A percentile compares a stretch with the other conserved stretches of the same genome.
Conservation (phyloP, 805 yeast genomes). For the Candida succiphila region DNA sequence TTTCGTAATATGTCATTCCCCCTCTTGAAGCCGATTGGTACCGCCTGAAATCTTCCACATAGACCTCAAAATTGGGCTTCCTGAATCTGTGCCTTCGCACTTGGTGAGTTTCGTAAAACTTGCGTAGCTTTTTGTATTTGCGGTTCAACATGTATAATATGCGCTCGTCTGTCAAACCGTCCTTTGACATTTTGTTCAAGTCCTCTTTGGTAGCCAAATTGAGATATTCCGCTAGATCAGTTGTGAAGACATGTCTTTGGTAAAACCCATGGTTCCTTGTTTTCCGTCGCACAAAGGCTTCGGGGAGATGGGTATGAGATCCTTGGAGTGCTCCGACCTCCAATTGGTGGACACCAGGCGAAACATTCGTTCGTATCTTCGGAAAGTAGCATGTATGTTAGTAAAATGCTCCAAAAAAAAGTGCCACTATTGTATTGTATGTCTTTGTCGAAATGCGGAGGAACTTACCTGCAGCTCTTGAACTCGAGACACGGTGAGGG, state of each 20-base stretch:
- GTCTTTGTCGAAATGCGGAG: too few species aligned
- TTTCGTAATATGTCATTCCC: slow-evolving; percentile 16
- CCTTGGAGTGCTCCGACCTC: too few species aligned
- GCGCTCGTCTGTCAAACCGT: slow-evolving; percentile 14
- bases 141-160: slow-evolving; percentile 19
- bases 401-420: too few species aligned
- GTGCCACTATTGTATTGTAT: too few species aligned
- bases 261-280: slow-evolving; percentile 17
- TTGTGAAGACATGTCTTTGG: slow-evolving; percentile 24
- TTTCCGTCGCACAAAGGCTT: neutral
- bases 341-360: too few species aligned
- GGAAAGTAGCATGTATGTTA: too few species aligned
- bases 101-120: slow-evolving; percentile 15
- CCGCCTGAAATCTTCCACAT: slow-evolving; percentile 19
- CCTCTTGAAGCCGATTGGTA: slow-evolving; percentile 12
- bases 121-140: slow-evolving; percentile 17
- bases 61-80: slow-evolving; percentile 17
- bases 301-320: neutral
- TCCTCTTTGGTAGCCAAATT: slow-evolving; percentile 15
- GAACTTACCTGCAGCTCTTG: too few species aligned
- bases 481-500: too few species aligned
- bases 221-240: slow-evolving; percentile 22
- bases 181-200: slow-evolving; percentile 13
- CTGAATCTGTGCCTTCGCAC: slow-evolving; percentile 19
- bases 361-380: too few species aligned